A percentile compares a stretch with the other conserved stretches of the same genome.
These are phyloP conservation scores for Passiflora organensis DNA, from an alignment of 345 rosid species.

Conservation along the genomic window DNA sequence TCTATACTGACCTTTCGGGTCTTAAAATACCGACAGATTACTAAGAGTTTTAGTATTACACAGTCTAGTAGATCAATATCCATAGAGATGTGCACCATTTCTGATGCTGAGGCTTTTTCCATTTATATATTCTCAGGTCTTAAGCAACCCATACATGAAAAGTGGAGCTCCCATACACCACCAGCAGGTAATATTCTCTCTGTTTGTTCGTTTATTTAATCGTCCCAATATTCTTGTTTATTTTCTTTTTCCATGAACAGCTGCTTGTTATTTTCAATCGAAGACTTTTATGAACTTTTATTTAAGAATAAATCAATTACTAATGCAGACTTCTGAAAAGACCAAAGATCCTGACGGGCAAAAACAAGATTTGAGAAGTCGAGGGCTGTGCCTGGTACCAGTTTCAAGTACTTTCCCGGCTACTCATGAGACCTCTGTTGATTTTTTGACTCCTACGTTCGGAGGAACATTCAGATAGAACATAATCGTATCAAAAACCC, in stretches of 20 bases:
- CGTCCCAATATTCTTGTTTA: too few relatives aligned
- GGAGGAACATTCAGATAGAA: conserved; percentile 88
- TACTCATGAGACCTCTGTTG: conserved; percentile 72
- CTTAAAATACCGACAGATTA: too few relatives aligned
- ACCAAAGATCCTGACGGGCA: conserved; percentile 56
- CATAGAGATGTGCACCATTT: neutral
- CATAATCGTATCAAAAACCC: conserved; percentile 35
- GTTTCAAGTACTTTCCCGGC: conserved; percentile 85
- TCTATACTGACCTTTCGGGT: too few relatives aligned
- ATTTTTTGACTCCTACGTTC: conserved; percentile 92
- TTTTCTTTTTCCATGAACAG: too few relatives aligned
- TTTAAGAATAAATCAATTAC: too few relatives aligned
- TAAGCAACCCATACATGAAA: conserved; percentile 93
- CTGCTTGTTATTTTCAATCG: too few relatives aligned
- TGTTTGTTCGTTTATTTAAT: too few relatives aligned
- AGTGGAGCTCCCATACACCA: conserved; percentile 77
- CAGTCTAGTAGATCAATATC: too few relatives aligned
- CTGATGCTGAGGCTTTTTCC: neutral
- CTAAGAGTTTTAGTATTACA: too few relatives aligned
- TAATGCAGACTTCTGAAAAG: conserved; percentile 47
- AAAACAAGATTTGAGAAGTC: conserved; percentile 80
- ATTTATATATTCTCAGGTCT: conserved; percentile 39
- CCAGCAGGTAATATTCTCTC: conserved; percentile 44
- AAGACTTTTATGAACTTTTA: too few relatives aligned
- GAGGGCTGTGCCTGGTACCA: conserved; percentile 89